Evolutionary conservation across 345 rosid genomes (phyloP), one percentile per base, ranked within the genome.

Genomic region (Bruguiera sexangula): DNA sequence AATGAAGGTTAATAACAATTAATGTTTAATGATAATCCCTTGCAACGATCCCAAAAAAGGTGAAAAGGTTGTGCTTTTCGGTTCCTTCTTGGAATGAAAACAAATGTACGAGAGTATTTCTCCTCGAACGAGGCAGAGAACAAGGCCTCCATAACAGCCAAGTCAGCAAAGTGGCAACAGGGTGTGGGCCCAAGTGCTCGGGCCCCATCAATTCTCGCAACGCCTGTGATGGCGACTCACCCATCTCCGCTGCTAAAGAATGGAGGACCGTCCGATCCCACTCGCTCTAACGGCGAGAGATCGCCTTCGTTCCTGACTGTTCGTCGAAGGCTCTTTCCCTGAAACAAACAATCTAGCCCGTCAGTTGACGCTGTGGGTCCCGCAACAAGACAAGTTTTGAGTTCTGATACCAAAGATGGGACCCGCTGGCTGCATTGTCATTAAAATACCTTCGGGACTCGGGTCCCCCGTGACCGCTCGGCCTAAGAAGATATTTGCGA

Each of bases 251-350:
- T 60, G 67, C 67, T 39, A 10, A 61, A 54, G 26, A 24, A 60
- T 50, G 16, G 32, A 15, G 26, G 59, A 46, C 78, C 80, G 78
- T 76, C 31, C 19, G 78, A 69, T 79, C 29, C 10, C 57, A 15
- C 59, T 69, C 72, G 21, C 5, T 21, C 48, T 0, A 31, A 24
- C 32, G 36, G 11, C 32, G 16, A 1, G 65, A 30, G 24, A 4
- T 43, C 32, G 55, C 34, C 34, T 34, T 64, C 20, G 11, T 27
- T 72, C 16, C 1, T 10, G 37, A 15, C 4, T 10, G 43, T 66
- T 32, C 31, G 27, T 30, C 60, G 7, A 24, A 13, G n/a, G 4
- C 43, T 51, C 34, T 15, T 6, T n/a, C 21, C 3, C 6, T 53
- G 10, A 1, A 26, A 21, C 54, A 13, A 43, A 9, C 20, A 62